Evolutionary conservation across 1,284 basidiomycete species (phyloP), one percentile per base, ranked within the genome.

Genomic region (Fomitopsis betulina): DNA sequence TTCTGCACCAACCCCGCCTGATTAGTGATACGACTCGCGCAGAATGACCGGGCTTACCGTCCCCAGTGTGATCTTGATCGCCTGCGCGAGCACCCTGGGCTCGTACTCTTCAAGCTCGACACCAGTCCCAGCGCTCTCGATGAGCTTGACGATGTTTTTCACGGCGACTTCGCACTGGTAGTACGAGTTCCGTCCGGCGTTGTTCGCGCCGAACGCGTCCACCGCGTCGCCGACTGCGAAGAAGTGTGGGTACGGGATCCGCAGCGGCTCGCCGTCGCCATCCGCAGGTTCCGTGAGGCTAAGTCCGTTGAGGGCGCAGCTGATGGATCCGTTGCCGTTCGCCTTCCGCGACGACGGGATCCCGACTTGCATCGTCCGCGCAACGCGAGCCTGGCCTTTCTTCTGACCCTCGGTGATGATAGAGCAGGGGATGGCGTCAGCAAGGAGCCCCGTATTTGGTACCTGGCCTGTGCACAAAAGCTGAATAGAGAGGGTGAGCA

Each of bases 391-490:
- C 50, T 81, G 74, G n/a, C 75, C 75, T 42, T 74, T 82, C 9
- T 64, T 61, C 8, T 67, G 63, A 8, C 70, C 70, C 21, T 68
- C 62, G 0, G 77, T 67, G 54, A 83, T 76, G 47, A 91, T 76
- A 1, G 79, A 77, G 2, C 73, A 65, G 0, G 83, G 76, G 55
- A 84, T 76, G 63, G 87, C 74, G 0, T 69, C 65, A 30, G 68
- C 72, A 27, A 93, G 72, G 40, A 92, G 68, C 0, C 70, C 74
- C 0, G 87, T 86, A 68, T 92, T 91, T 19, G 89, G 88, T 38
- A 73, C 77, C 71, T 91, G 89, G 7, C 90, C 90, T 0, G 89
- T 92, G 68, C 91, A 92, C 1, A 88, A 74, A 15, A 93, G 78
- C 86, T 90, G 53, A 56, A 9, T 39, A 32, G 37, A 10, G 32